Evolutionary conservation across 192 early-diverging fungal species (phyloP).

Genomic region (Coemansia sp.): DNA sequence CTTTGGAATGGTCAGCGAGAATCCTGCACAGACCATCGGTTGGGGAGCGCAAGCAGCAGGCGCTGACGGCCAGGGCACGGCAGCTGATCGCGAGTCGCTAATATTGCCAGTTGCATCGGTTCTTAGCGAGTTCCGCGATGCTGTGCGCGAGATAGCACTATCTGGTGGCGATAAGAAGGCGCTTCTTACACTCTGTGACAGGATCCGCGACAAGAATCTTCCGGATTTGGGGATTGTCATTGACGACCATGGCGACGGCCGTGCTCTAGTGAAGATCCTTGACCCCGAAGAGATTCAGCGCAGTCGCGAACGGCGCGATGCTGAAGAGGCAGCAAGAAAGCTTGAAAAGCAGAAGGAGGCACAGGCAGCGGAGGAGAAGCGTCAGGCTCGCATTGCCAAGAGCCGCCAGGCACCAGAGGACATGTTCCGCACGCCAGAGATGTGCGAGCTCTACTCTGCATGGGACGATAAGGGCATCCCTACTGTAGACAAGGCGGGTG

Average conservation of each 20-base stretch:
- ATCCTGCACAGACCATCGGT: constrained; percentile 68
- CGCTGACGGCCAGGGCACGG: constrained; percentile 15
- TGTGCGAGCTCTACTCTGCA: constrained; percentile 61
- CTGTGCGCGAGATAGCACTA: constrained; percentile 73
- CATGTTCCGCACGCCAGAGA: constrained; percentile 73
- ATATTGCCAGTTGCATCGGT: constrained; percentile 78
- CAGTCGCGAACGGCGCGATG: constrained; percentile 66
- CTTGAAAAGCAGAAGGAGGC: constrained; percentile 63
- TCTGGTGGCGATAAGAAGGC: constrained; percentile 52
- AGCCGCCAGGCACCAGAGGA: constrained; percentile 74
- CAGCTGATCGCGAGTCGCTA: constrained; percentile 55
- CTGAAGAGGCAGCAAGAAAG: constrained; percentile 60
- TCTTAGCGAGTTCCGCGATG: constrained; percentile 86
- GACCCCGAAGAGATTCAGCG: constrained; percentile 68
- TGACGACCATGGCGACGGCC: constrained; percentile 94
- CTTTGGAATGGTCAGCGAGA: constrained; percentile 73
- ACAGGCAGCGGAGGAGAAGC: constrained; percentile 63
- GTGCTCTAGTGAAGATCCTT: constrained; percentile 88
- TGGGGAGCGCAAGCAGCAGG: constrained; percentile 52
- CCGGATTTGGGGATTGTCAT: constrained; percentile 85
- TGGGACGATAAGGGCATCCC: constrained; percentile 90
- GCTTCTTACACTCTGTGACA: constrained; percentile 79
- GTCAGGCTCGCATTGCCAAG: constrained; percentile 69
- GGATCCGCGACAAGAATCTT: constrained; percentile 84
- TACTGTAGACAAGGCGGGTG: constrained; percentile 77